Evolutionary conservation across 805 yeast genomes (phyloP).

Genomic region (Metschnikowia orientalis): DNA sequence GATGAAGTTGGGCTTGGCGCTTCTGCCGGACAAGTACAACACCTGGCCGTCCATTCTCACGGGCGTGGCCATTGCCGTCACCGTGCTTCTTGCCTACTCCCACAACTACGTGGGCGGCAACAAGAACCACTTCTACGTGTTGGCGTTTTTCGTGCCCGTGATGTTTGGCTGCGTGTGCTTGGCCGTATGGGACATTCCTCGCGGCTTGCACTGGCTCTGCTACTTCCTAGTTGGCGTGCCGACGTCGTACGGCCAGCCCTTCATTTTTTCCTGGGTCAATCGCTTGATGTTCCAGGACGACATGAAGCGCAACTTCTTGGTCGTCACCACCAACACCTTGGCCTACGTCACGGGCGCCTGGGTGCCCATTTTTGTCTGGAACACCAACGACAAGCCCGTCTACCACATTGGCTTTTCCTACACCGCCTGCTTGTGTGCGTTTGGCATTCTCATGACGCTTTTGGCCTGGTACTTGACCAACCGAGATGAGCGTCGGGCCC

Average conservation of each 20-base stretch:
- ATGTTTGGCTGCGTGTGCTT: constrained; percentile 41
- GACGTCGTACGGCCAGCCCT: constrained; percentile 51
- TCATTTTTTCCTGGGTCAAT: constrained; percentile 55
- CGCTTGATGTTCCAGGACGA: constrained; percentile 41
- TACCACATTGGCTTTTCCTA: constrained; percentile 33
- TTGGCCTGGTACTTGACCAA: constrained; percentile 23
- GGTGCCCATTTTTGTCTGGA: constrained; percentile 40
- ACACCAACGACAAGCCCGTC: constrained; percentile 29
- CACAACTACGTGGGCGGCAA: constrained; percentile 34
- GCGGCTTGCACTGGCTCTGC: constrained; percentile 46
- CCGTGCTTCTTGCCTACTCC: constrained; percentile 32
- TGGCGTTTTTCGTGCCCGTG: constrained; percentile 34
- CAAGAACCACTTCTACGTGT: constrained; percentile 34
- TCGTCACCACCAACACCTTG: constrained; percentile 35
- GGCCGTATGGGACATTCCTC: constrained; percentile 46
- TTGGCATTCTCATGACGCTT: constrained; percentile 29
- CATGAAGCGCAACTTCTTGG: constrained; percentile 27
- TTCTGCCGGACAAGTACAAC: constrained; percentile 34
- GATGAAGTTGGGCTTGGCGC: constrained; percentile 36
- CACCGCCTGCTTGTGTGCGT: constrained; percentile 27
- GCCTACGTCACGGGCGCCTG: constrained; percentile 39
- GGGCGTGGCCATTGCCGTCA: constrained; percentile 35
- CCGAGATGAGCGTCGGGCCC: constrained; percentile 22
- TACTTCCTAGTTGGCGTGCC: constrained; percentile 48
- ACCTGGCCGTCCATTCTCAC: constrained; percentile 37